A percentile compares a stretch with the other conserved stretches of the same genome.
phyloP scores from a whole-genome alignment of 2,329 filamentous ascomycete species.

The Alternaria viburni region DNA sequence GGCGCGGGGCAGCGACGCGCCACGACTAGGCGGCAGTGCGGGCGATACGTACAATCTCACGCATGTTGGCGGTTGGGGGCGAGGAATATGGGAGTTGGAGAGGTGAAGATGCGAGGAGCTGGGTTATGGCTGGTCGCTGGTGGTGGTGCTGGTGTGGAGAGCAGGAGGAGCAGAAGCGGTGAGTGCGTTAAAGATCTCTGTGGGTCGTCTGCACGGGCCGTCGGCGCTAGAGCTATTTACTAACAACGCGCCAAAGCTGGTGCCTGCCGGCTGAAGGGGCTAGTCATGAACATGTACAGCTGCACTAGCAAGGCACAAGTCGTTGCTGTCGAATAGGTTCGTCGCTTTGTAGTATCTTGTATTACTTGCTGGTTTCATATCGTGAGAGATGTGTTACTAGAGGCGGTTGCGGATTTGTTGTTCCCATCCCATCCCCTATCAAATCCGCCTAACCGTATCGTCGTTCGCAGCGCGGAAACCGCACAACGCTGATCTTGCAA shows the following conservation, averaged over 20 bases:
- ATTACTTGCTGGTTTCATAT: not conserved
- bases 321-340: not conserved
- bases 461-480: not conserved
- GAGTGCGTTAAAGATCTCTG: conserved; percentile 33
- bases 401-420: not conserved
- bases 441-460: not conserved
- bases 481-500: not conserved
- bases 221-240: conserved; percentile 26
- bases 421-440: not conserved
- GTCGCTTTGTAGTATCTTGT: not conserved
- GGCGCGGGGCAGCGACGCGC: conserved; percentile 53
- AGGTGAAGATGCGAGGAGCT: conserved; percentile 42
- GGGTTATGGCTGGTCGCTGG: conserved; percentile 34
- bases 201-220: conserved; percentile 32
- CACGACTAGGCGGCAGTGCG: conserved; percentile 47
- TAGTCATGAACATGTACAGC: not conserved
- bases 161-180: conserved; percentile 38
- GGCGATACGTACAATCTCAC: conserved; percentile 68
- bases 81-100: conserved; percentile 30
- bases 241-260: conserved; percentile 24
- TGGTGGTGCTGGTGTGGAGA: conserved; percentile 42
- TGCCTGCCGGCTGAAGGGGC: not conserved
- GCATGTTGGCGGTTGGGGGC: conserved; percentile 59
- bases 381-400: not conserved
- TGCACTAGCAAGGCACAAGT: not conserved